Evolutionary conservation across 106 monocot species (phyloP), one percentile per base, ranked within the genome.

Genomic region (Agapanthus africanus): DNA sequence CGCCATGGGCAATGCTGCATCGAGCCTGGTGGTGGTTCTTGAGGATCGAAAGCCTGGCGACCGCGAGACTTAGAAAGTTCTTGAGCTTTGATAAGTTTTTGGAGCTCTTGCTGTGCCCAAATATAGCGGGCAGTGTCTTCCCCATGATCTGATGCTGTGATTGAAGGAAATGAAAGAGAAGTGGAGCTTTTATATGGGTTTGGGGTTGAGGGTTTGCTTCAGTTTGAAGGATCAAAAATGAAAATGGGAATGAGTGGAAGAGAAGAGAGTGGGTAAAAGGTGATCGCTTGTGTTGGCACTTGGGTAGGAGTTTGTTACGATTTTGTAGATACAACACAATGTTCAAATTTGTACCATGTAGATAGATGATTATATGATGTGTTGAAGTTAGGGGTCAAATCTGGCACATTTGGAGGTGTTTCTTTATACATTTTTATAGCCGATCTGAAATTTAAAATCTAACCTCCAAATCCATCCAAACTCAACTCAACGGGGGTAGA

Each of bases 1-100:
- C 88, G 15, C 69, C 66, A 42, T 75, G 79, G 59, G 83, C 81
- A n/a, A 86, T 77, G n/a, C 69, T 70, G 63, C 79, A 75, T 5
- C 91, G 80, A 39, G 71, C 70, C 11, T 70, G 77, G 18, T 78
- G 83, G 60, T 83, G 88, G 74, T 77, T 88, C 63, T 83, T 79
- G 75, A 88, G 84, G 52, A 91, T 66, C 46, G 79, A 63, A 28
- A 85, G 50, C 68, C 91, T 73, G 44, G 84, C 71, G 7, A 77
- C 56, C 38, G 82, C 60, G 42, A 90, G 73, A 35, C 54, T 35
- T 19, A 90, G 79, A 7, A 90, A 54, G 22, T 62, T 71, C 76
- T 83, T 90, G 26, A 90, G 78, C 78, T 83, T 80, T 10, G 75
- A 40, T 3, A 70, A 63, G 54, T 76, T 32, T 44, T 13, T 47